Percentiles rank a stretch among this genome's conserved stretches.
These are phyloP conservation scores for Coelastrella sp. DNA, from an alignment of 139 green algal species.

Conservation along the genomic window DNA sequence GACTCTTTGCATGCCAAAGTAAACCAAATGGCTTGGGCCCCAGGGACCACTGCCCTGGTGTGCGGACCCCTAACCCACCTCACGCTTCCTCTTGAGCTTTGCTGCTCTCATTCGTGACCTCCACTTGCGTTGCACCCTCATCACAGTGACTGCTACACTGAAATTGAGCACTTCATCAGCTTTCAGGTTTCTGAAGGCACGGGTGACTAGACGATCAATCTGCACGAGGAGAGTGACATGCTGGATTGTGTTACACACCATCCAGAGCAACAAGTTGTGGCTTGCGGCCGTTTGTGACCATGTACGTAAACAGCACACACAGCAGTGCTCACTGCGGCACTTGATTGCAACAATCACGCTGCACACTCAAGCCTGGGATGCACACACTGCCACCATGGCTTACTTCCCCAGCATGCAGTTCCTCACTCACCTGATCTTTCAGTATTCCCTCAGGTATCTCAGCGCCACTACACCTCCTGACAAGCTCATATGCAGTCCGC, in stretches of 20 bases:
- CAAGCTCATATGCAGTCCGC: slow-evolving; percentile 77
- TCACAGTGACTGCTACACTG: slow-evolving; percentile 73
- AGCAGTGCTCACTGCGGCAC: too few species aligned
- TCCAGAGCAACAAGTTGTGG: too few species aligned
- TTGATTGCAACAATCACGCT: too few species aligned
- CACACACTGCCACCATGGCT: slow-evolving; percentile 5
- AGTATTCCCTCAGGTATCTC: slow-evolving; percentile 73
- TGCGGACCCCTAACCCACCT: too few species aligned
- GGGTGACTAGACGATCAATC: slow-evolving; percentile 75
- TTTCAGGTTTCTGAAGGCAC: slow-evolving; percentile 70
- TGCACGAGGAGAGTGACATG: slow-evolving; percentile 34
- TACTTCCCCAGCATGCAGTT: neutral
- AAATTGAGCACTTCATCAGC: slow-evolving; percentile 79
- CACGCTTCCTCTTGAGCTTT: slow-evolving; percentile 60
- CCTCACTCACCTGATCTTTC: slow-evolving; percentile 48
- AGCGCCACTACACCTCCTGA: slow-evolving; percentile 69
- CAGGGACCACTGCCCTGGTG: too few species aligned
- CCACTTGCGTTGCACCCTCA: slow-evolving; percentile 81
- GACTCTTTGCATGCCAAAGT: too few species aligned
- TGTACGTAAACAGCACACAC: too few species aligned
- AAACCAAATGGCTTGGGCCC: too few species aligned
- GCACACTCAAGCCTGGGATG: too few species aligned
- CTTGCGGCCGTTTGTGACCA: too few species aligned
- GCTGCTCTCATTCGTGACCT: slow-evolving; percentile 65
- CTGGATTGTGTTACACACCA: too few species aligned